phyloP scores from a whole-genome alignment of 2,329 filamentous ascomycete species.

The Trichoderma brevicompactum region DNA sequence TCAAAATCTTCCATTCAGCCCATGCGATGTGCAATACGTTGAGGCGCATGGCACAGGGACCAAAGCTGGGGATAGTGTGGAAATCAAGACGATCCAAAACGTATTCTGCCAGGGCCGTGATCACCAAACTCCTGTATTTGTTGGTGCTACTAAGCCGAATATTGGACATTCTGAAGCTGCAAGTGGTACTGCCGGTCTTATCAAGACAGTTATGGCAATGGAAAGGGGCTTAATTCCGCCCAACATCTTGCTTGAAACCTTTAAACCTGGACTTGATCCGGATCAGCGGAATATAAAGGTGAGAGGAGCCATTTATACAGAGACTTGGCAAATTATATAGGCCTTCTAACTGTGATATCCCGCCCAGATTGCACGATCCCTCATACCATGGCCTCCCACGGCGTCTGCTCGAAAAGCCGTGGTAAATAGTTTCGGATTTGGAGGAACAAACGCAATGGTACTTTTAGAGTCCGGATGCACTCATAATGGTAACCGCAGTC shows the following conservation, averaged over 20 bases:
- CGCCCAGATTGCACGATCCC: neutral
- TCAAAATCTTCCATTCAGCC: neutral
- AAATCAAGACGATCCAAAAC: slow-evolving; percentile 26
- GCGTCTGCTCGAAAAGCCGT: slow-evolving; percentile 27
- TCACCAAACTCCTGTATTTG: neutral
- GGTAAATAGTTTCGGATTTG: slow-evolving; percentile 63
- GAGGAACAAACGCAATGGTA: slow-evolving; percentile 57
- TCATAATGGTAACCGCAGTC: neutral
- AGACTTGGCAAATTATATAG: no score
- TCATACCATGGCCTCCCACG: slow-evolving; percentile 1
- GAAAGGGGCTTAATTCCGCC: slow-evolving; percentile 24
- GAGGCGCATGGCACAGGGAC: slow-evolving; percentile 32
- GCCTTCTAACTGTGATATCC: neutral
- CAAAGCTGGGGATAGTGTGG: slow-evolving; percentile 29
- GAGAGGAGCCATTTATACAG: neutral
- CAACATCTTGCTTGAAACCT: neutral
- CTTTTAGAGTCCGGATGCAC: slow-evolving; percentile 39
- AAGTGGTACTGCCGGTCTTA: slow-evolving; percentile 10
- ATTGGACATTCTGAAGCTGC: slow-evolving; percentile 24
- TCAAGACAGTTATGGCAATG: slow-evolving; percentile 21
- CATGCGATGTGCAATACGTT: neutral
- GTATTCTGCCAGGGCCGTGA: slow-evolving; percentile 4
- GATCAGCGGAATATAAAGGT: slow-evolving; percentile 15
- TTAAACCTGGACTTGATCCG: slow-evolving; percentile 15
- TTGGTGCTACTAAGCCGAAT: slow-evolving; percentile 17